These are phyloP conservation scores for Magnolia changhungtana DNA, from an alignment of 164 flowering plant species.

Conservation along the genomic window DNA sequence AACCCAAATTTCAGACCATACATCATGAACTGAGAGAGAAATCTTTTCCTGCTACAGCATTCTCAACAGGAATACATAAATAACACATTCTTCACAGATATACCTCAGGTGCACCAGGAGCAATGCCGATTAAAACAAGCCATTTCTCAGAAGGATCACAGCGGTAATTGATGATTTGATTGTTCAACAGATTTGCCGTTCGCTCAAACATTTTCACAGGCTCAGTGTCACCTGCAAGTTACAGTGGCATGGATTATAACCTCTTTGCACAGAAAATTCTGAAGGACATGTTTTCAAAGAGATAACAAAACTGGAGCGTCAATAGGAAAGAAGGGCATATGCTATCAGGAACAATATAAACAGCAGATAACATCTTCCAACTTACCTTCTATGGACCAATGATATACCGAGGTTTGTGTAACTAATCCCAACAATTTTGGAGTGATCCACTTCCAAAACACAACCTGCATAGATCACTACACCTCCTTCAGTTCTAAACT, in stretches of 20 bases:
- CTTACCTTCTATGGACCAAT: constrained; percentile 95
- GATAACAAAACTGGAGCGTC: no score
- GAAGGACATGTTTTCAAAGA: not conserved
- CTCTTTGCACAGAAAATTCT: not conserved
- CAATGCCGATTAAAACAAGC: constrained; percentile 97
- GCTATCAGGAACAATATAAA: not conserved
- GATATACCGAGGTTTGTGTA: constrained; percentile 92
- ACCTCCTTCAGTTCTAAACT: not conserved
- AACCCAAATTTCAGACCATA: no score
- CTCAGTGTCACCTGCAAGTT: constrained; percentile 75
- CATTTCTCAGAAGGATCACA: constrained; percentile 95
- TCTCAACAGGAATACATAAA: constrained; percentile 17
- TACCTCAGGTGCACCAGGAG: constrained; percentile 95
- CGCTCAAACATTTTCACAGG: constrained; percentile 96
- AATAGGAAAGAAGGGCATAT: not conserved
- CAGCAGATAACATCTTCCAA: not conserved
- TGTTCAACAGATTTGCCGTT: constrained; percentile 81
- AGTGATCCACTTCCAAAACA: constrained; percentile 98
- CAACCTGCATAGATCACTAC: constrained; percentile 48
- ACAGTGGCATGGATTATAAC: not conserved
- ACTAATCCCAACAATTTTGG: constrained; percentile 88
- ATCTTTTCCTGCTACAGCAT: no score
- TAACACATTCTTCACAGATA: not conserved
- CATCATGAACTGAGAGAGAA: no score
- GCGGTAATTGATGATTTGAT: constrained; percentile 90